Evolutionary conservation across 225 moss, liverwort and hornwort species (phyloP).

Genomic region (Marchantia polymorpha): DNA sequence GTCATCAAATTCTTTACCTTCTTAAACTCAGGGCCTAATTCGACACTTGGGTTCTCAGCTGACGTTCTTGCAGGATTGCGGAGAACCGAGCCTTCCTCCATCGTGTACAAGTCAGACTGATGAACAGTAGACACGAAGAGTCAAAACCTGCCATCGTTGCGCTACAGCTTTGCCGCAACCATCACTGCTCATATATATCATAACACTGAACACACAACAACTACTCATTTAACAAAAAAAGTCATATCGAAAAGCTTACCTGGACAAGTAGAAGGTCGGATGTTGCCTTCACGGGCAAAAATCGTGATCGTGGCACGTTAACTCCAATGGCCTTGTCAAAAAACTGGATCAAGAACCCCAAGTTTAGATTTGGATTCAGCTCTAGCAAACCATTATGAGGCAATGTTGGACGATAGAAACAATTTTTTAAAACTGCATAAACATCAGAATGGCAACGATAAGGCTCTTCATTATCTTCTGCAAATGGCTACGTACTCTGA

Average conservation of each 20-base stretch:
- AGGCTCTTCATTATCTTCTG: background rate
- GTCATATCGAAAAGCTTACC: constrained; percentile 33
- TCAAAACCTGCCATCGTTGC: background rate
- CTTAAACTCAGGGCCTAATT: constrained; percentile 84
- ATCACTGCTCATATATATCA: no score
- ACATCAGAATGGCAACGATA: no score
- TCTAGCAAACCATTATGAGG: background rate
- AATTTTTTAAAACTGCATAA: background rate
- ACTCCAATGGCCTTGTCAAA: constrained; percentile 97
- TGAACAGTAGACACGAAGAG: background rate
- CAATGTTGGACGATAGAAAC: background rate
- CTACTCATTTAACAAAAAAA: background rate
- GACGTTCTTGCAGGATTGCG: constrained; percentile 71
- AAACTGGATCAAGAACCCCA: constrained; percentile 46
- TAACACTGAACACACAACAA: background rate
- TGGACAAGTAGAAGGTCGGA: constrained; percentile 94
- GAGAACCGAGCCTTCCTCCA: constrained; percentile 74
- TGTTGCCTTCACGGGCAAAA: constrained; percentile 93
- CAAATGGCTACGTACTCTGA: constrained; percentile 52
- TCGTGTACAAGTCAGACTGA: constrained; percentile 91
- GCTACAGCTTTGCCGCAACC: background rate
- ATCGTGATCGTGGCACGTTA: constrained; percentile 96
- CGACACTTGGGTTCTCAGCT: constrained; percentile 69
- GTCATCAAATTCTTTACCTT: constrained; percentile 48
- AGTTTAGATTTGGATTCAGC: background rate